Base-by-base conservation (phyloP, 1,139 yeast species). In the Yamadazyma sp. region DNA sequence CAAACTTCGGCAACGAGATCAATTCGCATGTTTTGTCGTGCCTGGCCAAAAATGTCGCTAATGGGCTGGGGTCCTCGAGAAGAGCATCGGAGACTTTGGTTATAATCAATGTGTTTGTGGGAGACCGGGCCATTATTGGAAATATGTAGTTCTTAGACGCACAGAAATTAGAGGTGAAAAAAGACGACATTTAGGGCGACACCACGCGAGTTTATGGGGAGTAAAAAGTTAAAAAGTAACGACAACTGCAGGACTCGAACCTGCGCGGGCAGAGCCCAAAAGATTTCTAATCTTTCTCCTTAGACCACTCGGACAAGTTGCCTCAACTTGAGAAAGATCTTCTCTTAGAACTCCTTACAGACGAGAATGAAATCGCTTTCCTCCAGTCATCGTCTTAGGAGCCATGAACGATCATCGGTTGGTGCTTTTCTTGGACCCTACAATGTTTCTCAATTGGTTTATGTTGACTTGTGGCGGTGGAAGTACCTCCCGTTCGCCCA, bases 161-260 rank as follows among this genome's bases (percentile, higher is more conserved):
- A 23, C 6, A n/a, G n/a, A n/a, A n/a, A n/a, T n/a, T n/a, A n/a
- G n/a, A n/a, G n/a, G n/a, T n/a, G n/a, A n/a, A n/a, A n/a, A n/a
- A n/a, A n/a, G n/a, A n/a, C n/a, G n/a, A n/a, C n/a, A n/a, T n/a
- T n/a, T n/a, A n/a, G n/a, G n/a, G n/a, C n/a, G n/a, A n/a, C n/a
- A n/a, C n/a, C n/a, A n/a, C n/a, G n/a, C n/a, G n/a, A n/a, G n/a
- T n/a, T n/a, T n/a, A n/a, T n/a, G n/a, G n/a, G n/a, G n/a, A n/a
- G n/a, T n/a, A n/a, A n/a, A n/a, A n/a, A n/a, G n/a, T n/a, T 59
- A 61, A 60, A 61, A 64, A 60, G 58, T 59, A 43, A 45, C 87
- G 87, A 80, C 86, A 80, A 78, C 85, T 74, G 86, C 87, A 80
- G 87, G 87, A 81, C 78, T 82, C 82, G 87, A 82, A 82, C 88